Evolutionary conservation across 2,329 filamentous ascomycete genomes (phyloP), one percentile per base, ranked within the genome.

Genomic region (Paracorniculantispora psalliotae): DNA sequence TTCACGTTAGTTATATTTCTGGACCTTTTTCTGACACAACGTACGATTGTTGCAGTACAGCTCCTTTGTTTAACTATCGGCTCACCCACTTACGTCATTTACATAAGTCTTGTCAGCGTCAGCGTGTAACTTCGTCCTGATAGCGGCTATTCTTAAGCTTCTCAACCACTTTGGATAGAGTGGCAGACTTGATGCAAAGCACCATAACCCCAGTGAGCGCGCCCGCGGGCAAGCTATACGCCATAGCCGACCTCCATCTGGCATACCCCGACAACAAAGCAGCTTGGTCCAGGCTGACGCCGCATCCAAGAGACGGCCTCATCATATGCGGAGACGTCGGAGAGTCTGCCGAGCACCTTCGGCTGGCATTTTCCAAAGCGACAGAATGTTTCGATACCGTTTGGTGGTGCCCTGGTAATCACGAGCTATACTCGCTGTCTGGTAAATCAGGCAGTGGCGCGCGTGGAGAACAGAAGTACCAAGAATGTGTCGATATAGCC

Each of bases 341-440:
- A 60, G 72, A 75, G 67, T 69, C 68, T 50, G 59, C 63, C 30
- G 71, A 69, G 46, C 72, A 75, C 50, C 67, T 75, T 17, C 66
- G 67, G 52, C 62, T 68, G 5, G 72, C 71, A n/a, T 75, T 73
- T 62, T 52, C 54, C 1, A 62, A 62, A 13, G 70, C 69, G 9
- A 71, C 63, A 21, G 62, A 61, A 43, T 65, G 65, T 46, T 75
- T 75, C 62, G 62, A 61, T 7, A 61, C 66, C 21, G 80, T 83
- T 26, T 83, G 77, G 64, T 84, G 82, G 82, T 77, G 77, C 8
- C 81, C 81, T 0, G 81, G 81, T 5, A 84, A 84, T 65, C 81
- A 84, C 63, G 81, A 84, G 70, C 74, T 85, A 10, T 85, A 84
- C 67, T 81, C 79, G 1, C 66, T 82, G 56, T 73, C 75, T 25